Evolutionary conservation across 176 grass and related monocot species (phyloP).

Genomic region (Coix lacrymajobi): DNA sequence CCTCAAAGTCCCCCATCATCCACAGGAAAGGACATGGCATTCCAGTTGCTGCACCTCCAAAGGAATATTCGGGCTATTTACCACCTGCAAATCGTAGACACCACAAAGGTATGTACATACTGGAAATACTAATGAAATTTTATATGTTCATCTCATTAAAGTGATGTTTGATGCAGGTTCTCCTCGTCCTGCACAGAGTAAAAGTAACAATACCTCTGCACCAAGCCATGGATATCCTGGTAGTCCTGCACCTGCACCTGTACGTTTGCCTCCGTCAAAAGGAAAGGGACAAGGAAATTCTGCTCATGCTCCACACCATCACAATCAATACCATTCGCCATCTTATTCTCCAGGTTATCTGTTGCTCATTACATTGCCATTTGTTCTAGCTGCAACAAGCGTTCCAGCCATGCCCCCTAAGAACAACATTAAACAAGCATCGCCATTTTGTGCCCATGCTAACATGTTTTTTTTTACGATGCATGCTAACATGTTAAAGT

Average conservation of each 20-base stretch:
- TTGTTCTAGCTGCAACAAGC: conserved; percentile 37
- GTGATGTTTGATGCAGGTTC: conserved; percentile 40
- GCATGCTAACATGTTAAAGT: conserved; percentile 23
- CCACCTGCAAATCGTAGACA: conserved; percentile 34
- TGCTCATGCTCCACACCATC: conserved; percentile 45
- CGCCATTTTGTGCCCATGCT: conserved; percentile 16
- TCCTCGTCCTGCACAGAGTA: conserved; percentile 42
- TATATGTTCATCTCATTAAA: conserved; percentile 5
- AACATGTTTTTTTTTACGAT: too few species aligned
- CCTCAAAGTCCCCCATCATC: conserved; percentile 26
- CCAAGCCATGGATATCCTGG: conserved; percentile 37
- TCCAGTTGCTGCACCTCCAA: conserved; percentile 48
- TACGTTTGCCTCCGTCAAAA: conserved; percentile 34
- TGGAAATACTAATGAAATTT: neutral
- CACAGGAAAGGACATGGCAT: conserved; percentile 39
- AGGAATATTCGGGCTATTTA: conserved; percentile 36
- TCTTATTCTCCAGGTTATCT: conserved; percentile 51
- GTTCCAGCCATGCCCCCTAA: conserved; percentile 31
- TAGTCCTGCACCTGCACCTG: conserved; percentile 51
- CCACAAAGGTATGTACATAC: conserved; percentile 31
- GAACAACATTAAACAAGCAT: conserved; percentile 27
- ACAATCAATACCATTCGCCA: conserved; percentile 24
- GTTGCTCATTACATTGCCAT: conserved; percentile 19
- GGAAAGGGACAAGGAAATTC: conserved; percentile 37
- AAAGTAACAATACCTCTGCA: conserved; percentile 39